Base-by-base conservation (phyloP, 106 monocot species). In the Ottelia alismoides region DNA sequence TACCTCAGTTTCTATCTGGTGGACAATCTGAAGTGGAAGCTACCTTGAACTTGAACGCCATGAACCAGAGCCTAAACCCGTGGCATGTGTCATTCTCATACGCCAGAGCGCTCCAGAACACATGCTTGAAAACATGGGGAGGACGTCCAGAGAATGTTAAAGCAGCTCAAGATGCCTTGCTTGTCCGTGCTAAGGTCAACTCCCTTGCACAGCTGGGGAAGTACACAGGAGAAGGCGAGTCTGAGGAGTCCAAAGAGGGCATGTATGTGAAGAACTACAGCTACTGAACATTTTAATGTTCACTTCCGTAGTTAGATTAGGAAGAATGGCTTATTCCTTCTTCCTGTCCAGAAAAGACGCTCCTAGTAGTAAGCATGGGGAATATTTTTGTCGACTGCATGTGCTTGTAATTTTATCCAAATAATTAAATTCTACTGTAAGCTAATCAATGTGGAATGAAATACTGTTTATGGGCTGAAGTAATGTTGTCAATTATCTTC, bases 31-130 rank as follows among this genome's bases (percentile, higher is more conserved):
- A 28, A 11, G 53, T 54, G 25, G 53, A 54, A 26, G 53, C 53
- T 11, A 54, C 53, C 3, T 28, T 54, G 28, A 54, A 54, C 53
- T 28, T 54, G 17, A 54, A 54, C 27, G 28, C 53, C 27, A 54
- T 54, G 53, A 54, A 54, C 27, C 28, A 54, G 27, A 27, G 17
- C 1, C 0, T 27, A 9, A 54, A 54, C 53, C 53, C 53, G 18
- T 54, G 53, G 53, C 53, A 54, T 19, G 28, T 54, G 4, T 54
- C 53, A 25, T 54, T 54, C 27, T 54, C 28, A 11, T 54, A 54
- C 19, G 53, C 53, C 9, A 5, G 53, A 11, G 53, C 53, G 1
- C 53, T 54, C 6, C 53, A 54, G 27, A 54, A 54, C 53, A 54
- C 53, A 3, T 54, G 28, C 53, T 28, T 54, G 28, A 54, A 54